Evolutionary conservation across 2,329 filamentous ascomycete species (phyloP), one percentile per base, ranked within the genome.

Genomic region (Neoarthrinium moseri): DNA sequence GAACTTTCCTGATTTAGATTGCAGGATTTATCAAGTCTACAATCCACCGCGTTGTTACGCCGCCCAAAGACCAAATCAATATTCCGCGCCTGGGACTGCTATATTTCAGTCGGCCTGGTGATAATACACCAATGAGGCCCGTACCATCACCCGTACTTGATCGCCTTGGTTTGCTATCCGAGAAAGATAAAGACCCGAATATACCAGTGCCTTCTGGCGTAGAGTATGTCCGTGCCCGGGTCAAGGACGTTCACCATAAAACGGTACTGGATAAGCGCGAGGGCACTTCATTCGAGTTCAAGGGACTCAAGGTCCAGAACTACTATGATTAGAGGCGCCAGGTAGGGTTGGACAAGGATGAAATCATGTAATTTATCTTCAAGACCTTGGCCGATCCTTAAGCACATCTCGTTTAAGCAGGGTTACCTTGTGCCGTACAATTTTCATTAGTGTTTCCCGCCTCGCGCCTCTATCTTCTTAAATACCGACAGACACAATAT

Each of bases 191-290:
- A 45, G 58, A 68, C 47, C 44, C 59, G 1, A 65, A 54, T 29
- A 56, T 53, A 27, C 60, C 62, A 5, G 63, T 65, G 1, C 61
- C 67, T 0, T 65, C 65, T 1, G 71, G 71, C 1, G 71, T 67
- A 2, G 70, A 73, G 34, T 74, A 73, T 45, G 70, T 74, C 11
- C 63, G 71, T 3, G 72, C 70, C 2, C 59, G 71, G 7, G 71
- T 73, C 20, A 71, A 66, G 55, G 70, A 74, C 51, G 70, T 74
- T 26, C 71, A 74, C 53, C 48, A 71, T 45, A 72, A 70, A 59
- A 67, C 63, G 6, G 68, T 74, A 5, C 32, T 72, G 29, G 67
- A 71, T 24, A 69, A 66, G 45, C 60, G 70, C 13, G 69, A 69
- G 27, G 70, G 70, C 2, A 74, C 70, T 3, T 60, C 62, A 5